Evolutionary conservation across 2,329 filamentous ascomycete genomes (phyloP).

Genomic region (Scedosporium boydii): DNA sequence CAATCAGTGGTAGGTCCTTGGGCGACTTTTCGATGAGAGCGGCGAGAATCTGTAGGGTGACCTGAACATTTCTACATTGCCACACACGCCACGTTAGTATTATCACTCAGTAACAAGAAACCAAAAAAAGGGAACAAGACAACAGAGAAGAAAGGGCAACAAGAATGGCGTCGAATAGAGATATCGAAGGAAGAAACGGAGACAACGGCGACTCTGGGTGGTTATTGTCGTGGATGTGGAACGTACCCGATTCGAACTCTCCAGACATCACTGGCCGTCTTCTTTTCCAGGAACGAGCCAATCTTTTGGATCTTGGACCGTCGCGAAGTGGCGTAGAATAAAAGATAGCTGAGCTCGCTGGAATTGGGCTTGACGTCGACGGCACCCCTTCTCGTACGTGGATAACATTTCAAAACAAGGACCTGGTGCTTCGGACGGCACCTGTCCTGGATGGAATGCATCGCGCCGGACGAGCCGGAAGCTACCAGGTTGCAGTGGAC

Average conservation of each 20-base stretch:
- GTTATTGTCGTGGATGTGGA: neutral
- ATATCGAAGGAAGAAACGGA: neutral
- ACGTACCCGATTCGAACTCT: constrained; percentile 73
- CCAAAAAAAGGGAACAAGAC: neutral
- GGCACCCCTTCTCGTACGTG: constrained; percentile 79
- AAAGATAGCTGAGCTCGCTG: constrained; percentile 90
- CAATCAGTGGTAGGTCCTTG: constrained; percentile 83
- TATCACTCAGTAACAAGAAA: neutral
- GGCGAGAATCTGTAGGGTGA: constrained; percentile 85
- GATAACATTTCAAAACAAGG: constrained; percentile 91
- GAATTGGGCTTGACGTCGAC: constrained; percentile 93
- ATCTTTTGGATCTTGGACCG: constrained; percentile 96
- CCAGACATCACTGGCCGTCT: constrained; percentile 86
- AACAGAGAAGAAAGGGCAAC: neutral
- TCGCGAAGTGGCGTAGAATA: constrained; percentile 93
- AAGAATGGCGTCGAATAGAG: neutral
- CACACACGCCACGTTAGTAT: neutral
- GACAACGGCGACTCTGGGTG: neutral
- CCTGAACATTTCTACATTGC: constrained; percentile 70
- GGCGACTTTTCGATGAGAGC: constrained; percentile 89
- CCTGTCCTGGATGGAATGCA: constrained; percentile 58
- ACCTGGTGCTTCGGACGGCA: constrained; percentile 95
- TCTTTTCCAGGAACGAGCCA: constrained; percentile 87
- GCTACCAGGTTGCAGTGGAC: neutral
- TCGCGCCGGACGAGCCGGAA: constrained; percentile 23